Evolutionary conservation across 306 rosid species (phyloP), one percentile per base, ranked within the genome.

Genomic region (Dryas alaskensis): DNA sequence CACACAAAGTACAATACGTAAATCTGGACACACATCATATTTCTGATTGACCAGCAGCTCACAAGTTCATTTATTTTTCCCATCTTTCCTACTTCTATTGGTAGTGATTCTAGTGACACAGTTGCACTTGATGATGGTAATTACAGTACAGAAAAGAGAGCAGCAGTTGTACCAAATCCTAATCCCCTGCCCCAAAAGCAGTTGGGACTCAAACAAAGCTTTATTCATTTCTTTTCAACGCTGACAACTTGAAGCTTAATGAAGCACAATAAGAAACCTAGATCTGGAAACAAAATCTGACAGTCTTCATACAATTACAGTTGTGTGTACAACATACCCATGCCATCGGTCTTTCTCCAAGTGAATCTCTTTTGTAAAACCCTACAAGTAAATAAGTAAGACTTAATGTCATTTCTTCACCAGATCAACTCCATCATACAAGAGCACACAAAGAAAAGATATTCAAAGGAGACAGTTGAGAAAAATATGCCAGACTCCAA

Each of bases 331-430:
- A 72, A 63, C 90, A 81, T 89, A 94, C 98, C 99, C 99, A 58
- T 94, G 99, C 99, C 99, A 90, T 75, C 96, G 76, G 67, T 92
- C 96, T 85, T 92, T 94, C 78, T 92, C 98, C 96, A 94, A 76
- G 90, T 88, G 88, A 78, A 94, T 94, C 89, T 94, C 99, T 85
- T 90, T 91, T 0, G 99, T 94, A 73, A 94, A 94, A 67, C 99
- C 99, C 98, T 94, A 85, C 81, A 79, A 69, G 76, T 39, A 64
- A 59, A 60, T 17, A 80, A 60, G 47, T 60, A 78, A 49, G 53
- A 50, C 72, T 73, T 74, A 83, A 65, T 51, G 16, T 48, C 73
- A 11, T 59, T 60, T 58, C 45, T 27, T 78, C 74, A 57, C 47
- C 73, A 66, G 43, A 58, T 27, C 55, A 46, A 39, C 40, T 61